These are phyloP conservation scores for Oryza nivara DNA, from an alignment of 176 grass and related monocot species.

Conservation along the genomic window DNA sequence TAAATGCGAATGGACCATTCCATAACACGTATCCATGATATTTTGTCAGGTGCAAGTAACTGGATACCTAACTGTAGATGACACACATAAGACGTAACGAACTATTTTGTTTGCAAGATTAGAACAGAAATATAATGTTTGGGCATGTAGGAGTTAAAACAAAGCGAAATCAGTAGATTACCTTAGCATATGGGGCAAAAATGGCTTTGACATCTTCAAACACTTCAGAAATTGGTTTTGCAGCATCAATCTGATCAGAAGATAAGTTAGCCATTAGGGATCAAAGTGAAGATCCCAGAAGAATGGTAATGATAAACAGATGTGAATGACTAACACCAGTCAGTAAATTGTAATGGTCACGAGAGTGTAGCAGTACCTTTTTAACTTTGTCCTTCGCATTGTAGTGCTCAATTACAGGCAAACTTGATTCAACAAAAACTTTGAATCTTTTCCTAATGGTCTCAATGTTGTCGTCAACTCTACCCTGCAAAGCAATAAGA, in stretches of 20 bases:
- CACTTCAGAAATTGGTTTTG: conserved; percentile 77
- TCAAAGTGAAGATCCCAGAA: conserved; percentile 22
- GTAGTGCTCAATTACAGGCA: conserved; percentile 81
- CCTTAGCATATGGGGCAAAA: conserved; percentile 49
- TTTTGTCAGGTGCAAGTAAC: too few species aligned
- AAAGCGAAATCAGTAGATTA: too few species aligned
- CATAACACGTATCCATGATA: too few species aligned
- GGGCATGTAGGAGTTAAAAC: too few species aligned
- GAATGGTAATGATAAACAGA: background rate
- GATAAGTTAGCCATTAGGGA: background rate
- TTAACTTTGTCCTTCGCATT: conserved; percentile 61
- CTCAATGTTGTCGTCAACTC: conserved; percentile 92
- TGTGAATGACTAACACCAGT: too few species aligned
- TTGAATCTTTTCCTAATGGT: conserved; percentile 86
- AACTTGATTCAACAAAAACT: conserved; percentile 80
- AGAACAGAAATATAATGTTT: too few species aligned
- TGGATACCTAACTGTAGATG: too few species aligned
- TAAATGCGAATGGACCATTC: too few species aligned
- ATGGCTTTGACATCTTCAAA: conserved; percentile 76
- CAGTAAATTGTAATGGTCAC: background rate
- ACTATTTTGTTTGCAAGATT: too few species aligned
- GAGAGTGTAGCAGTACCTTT: conserved; percentile 57
- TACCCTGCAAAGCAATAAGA: conserved; percentile 52
- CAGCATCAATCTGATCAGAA: conserved; percentile 63
- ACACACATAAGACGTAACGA: too few species aligned